A percentile compares a stretch with the other conserved stretches of the same genome.
These are phyloP conservation scores for Gracilaria caudata DNA, from an alignment of 23 red algal genomes.

Conservation along the genomic window DNA sequence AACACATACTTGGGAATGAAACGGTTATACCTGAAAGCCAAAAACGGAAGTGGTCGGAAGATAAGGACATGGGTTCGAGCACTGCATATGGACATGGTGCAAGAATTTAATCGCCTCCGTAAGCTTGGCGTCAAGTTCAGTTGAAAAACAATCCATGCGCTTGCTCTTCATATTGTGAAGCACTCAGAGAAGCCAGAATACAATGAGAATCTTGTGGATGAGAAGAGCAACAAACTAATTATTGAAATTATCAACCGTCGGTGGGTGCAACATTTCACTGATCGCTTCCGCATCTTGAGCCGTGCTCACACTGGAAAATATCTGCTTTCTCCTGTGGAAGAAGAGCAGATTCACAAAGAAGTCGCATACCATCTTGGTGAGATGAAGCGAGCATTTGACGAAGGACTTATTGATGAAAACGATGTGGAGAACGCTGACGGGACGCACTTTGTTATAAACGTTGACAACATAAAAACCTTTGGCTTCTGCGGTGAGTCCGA, in stretches of 20 bases:
- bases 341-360: conserved; percentile 1
- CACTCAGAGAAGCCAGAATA: not conserved
- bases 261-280: conserved; percentile 25
- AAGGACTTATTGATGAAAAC: conserved; percentile 38
- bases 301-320: conserved; percentile 3
- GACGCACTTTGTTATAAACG: conserved; percentile 39
- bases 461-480: conserved; percentile 17
- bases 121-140: conserved; percentile 38
- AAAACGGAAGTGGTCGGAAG: conserved; percentile 14
- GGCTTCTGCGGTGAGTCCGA: conserved; percentile 17
- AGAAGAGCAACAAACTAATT: not conserved
- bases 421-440: conserved; percentile 32
- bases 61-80: conserved; percentile 9
- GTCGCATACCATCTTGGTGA: conserved; percentile 36
- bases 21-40: conserved; percentile 11
- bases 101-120: conserved; percentile 22
- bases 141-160: not conserved
- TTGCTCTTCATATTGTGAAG: not conserved
- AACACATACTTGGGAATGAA: conserved; percentile 20
- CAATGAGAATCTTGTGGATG: not conserved
- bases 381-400: not conserved
- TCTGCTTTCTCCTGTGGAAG: not conserved
- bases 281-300: conserved; percentile 32
- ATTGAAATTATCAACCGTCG: not conserved
- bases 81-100: conserved; percentile 7